phyloP scores from a whole-genome alignment of 495 filamentous ascomycete species.

The Penicillium nucicola region DNA sequence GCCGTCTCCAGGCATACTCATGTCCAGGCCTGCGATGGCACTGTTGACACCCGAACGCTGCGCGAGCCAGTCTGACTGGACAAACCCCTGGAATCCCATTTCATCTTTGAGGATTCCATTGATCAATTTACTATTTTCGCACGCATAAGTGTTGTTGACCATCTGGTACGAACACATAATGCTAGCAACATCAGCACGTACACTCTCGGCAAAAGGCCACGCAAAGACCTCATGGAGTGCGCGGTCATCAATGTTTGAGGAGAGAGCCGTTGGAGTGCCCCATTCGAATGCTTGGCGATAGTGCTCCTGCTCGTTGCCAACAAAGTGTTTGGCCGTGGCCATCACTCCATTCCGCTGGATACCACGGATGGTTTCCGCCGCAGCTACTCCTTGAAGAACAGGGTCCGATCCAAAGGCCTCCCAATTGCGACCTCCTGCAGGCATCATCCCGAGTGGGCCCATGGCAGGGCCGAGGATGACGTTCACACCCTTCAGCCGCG shows the following conservation, averaged over 20 bases:
- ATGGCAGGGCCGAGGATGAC: constrained; percentile 74
- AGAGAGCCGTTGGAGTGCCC: constrained; percentile 70
- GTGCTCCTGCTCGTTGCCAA: constrained; percentile 87
- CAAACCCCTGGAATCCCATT: constrained; percentile 90
- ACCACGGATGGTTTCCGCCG: constrained; percentile 66
- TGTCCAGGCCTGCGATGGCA: constrained; percentile 82
- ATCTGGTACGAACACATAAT: constrained; percentile 90
- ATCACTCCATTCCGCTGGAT: constrained; percentile 81
- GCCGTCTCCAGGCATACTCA: constrained; percentile 96
- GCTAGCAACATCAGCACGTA: constrained; percentile 81
- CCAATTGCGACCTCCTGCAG: constrained; percentile 88
- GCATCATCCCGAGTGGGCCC: constrained; percentile 76
- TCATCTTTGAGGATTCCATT: constrained; percentile 96
- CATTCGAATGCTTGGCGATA: constrained; percentile 74
- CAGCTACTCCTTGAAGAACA: constrained; percentile 66
- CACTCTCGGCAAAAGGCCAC: constrained; percentile 86
- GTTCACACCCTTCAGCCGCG: constrained; percentile 69
- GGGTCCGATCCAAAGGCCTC: constrained; percentile 82
- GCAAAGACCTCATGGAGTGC: constrained; percentile 80
- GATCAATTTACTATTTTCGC: constrained; percentile 85
- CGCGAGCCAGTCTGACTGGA: constrained; percentile 91
- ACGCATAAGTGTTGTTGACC: constrained; percentile 89
- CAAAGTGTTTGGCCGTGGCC: constrained; percentile 78
- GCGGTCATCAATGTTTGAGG: constrained; percentile 79
- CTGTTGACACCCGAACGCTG: constrained; percentile 78